Evolutionary conservation across 2,329 filamentous ascomycete species (phyloP).

Genomic region (Trichoderma simmonsii): DNA sequence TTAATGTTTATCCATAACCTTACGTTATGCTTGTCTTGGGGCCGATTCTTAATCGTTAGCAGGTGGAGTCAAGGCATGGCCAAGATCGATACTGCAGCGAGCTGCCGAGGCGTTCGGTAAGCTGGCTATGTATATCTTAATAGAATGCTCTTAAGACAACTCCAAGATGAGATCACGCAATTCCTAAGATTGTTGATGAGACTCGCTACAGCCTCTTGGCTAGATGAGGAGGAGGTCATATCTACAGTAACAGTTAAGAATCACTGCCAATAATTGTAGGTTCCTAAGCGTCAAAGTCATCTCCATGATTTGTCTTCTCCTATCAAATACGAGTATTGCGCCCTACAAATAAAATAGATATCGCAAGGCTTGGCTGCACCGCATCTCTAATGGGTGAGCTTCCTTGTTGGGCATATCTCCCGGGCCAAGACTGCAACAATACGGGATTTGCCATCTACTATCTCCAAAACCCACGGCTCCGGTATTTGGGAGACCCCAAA

Average conservation of each 20-base stretch:
- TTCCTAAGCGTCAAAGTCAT: neutral
- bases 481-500: neutral
- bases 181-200: neutral
- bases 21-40: slow-evolving; percentile 4
- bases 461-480: neutral
- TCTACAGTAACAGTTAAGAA: neutral
- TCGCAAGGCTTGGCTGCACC: neutral
- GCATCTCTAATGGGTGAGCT: neutral
- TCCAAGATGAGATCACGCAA: neutral
- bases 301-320: neutral
- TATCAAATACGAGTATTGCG: neutral
- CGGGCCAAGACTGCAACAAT: neutral
- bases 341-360: neutral
- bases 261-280: neutral
- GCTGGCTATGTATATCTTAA: neutral
- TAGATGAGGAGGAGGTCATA: neutral
- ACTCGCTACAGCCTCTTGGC: neutral
- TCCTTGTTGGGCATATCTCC: slow-evolving; percentile 2
- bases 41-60: neutral
- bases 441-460: neutral
- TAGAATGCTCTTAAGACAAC: neutral
- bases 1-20: neutral
- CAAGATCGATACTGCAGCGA: neutral
- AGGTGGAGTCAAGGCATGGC: neutral
- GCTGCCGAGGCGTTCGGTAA: neutral